Conservation (phyloP, 306 rosid species). For the Boehmeria nivea region DNA sequence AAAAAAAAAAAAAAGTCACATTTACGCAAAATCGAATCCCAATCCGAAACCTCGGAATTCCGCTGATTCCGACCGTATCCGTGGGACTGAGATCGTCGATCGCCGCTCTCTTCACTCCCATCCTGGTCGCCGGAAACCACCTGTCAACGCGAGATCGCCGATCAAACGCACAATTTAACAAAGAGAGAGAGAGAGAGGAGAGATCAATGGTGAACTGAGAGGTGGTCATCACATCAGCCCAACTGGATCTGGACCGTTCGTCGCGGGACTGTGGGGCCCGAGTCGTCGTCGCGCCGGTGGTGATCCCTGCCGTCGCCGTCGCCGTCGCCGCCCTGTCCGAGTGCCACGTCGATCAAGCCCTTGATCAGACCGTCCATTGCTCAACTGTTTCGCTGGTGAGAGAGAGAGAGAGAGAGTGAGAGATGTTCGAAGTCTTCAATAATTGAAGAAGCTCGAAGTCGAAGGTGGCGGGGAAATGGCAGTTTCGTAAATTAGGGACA, state of each 20-base stretch:
- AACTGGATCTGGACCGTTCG: constrained; percentile 67
- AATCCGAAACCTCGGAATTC: constrained; percentile 27
- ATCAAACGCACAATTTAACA: background rate
- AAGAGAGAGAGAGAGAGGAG: background rate
- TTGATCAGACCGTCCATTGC: constrained; percentile 75
- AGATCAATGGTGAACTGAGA: background rate
- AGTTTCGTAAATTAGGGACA: constrained; percentile 19
- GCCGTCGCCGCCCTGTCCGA: constrained; percentile 34
- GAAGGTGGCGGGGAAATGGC: constrained; percentile 42
- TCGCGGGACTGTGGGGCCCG: constrained; percentile 30
- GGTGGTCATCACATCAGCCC: constrained; percentile 47
- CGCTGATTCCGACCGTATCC: constrained; percentile 19
- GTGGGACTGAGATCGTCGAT: constrained; percentile 21
- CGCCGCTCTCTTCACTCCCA: constrained; percentile 11
- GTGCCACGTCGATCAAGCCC: constrained; percentile 47
- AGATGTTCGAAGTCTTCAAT: background rate
- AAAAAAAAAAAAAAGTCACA: background rate
- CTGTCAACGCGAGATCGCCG: constrained; percentile 15
- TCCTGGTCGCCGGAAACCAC: constrained; percentile 72
- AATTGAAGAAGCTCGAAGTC: background rate
- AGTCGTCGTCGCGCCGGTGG: constrained; percentile 9
- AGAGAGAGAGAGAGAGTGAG: constrained; percentile 3
- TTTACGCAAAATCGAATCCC: background rate
- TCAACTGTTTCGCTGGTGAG: background rate
- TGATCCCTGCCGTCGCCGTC: background rate